Base-by-base conservation (phyloP, 768 basidiomycete species). In the Fistulinella prunicolor region DNA sequence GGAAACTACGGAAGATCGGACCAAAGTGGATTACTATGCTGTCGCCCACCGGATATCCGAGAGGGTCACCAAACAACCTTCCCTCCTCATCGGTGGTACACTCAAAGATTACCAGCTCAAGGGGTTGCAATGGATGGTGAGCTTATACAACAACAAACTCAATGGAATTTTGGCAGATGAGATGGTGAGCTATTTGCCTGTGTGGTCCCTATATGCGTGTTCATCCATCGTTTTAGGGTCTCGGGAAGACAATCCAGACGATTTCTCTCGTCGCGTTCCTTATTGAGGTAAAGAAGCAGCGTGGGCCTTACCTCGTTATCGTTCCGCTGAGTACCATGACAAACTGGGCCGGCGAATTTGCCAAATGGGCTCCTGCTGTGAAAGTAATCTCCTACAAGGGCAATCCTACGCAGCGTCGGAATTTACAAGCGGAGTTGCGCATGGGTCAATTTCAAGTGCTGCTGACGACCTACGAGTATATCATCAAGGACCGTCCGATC, bases 51-150 rank as follows among this genome's bases (percentile, higher is more conserved):
- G 83, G 50, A 86, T 92, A 57, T 86, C 85, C 58, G 96, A 99
- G 77, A 94, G 77, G 68, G 70, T 98, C 52, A 70, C 80, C 21
- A 75, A 66, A 54, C 90, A 93, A 62, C 90, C 90, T 2, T 57
- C 57, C 32, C 74, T 96, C 22, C 80, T 96, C 16, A 64, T 88
- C 26, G 94, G 93, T 51, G 94, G 94, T 38, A 91, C 85, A 1
- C 75, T 97, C 60, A 97, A 96, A 68, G 93, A 94, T 39, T 95
- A 96, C 64, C 94, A 96, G 68, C 49, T 96, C 59, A 94, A 94
- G 72, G 94, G 94, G 49, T 68, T 97, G 59, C 94, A 95, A 69
- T 97, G 94, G 93, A 95, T 96, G 94, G 94, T 97, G 59, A 91
- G 88, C 68, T 75, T 96, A 71, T 96, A 94, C 68, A 96, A 97